A percentile compares a stretch with the other conserved stretches of the same genome.
Conservation (phyloP, 768 basidiomycete species). For the Gloeostereum incarnatum region DNA sequence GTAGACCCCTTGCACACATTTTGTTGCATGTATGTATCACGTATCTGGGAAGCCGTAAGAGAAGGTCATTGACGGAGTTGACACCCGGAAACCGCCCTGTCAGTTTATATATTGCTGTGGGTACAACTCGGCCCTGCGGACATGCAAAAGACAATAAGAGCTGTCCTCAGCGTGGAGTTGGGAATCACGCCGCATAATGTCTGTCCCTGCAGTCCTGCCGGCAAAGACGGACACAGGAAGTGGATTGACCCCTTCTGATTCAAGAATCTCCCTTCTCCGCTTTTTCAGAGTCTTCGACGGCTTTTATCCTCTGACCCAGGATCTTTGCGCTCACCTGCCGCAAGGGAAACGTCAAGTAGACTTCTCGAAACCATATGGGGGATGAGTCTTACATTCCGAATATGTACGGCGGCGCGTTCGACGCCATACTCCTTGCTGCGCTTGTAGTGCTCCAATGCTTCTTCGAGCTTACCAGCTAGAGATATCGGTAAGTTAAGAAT, state of each 20-base stretch:
- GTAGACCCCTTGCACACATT: too few species aligned
- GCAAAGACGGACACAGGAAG: too few species aligned
- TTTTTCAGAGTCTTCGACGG: slow-evolving; percentile 27
- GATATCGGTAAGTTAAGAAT: slow-evolving; percentile 22
- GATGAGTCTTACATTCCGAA: slow-evolving; percentile 57
- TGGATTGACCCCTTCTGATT: too few species aligned
- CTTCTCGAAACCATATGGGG: slow-evolving; percentile 12
- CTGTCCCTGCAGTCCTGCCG: neutral
- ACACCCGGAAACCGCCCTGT: too few species aligned
- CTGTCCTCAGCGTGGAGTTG: neutral
- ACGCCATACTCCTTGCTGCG: slow-evolving; percentile 70
- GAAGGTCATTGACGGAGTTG: too few species aligned
- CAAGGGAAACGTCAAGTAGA: slow-evolving; percentile 10
- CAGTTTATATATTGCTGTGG: too few species aligned
- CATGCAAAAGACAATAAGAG: slow-evolving; percentile 8
- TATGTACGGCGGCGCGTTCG: slow-evolving; percentile 69
- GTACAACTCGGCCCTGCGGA: too few species aligned
- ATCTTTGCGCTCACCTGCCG: slow-evolving; percentile 77
- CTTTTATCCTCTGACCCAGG: slow-evolving; percentile 51
- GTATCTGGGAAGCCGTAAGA: too few species aligned
- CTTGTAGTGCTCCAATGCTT: slow-evolving; percentile 76
- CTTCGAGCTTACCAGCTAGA: slow-evolving; percentile 70
- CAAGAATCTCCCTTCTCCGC: slow-evolving; percentile 23
- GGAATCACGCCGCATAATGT: neutral
- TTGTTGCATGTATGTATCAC: too few species aligned